A percentile compares a stretch with the other conserved stretches of the same genome.
Evolutionary conservation across 169 alveolate genomes (phyloP).

Genomic region (Plasmodium vivax): DNA sequence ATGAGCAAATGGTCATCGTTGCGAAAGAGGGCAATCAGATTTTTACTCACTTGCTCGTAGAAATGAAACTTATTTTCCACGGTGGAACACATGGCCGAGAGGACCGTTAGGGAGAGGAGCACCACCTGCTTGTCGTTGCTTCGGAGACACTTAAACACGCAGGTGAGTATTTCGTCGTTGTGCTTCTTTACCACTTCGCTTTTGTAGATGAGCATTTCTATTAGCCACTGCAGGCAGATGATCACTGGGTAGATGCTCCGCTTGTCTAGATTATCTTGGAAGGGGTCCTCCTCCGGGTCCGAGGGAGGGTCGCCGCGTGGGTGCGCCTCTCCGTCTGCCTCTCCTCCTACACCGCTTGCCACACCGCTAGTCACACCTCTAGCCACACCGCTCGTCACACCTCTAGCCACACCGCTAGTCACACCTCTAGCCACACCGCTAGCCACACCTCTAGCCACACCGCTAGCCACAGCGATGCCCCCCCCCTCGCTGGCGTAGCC

Average conservation of each 20-base stretch:
- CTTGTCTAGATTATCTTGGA: slow-evolving; percentile 41
- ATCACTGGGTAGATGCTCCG: slow-evolving; percentile 63
- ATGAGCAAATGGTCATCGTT: slow-evolving; percentile 49
- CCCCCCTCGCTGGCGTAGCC: neutral
- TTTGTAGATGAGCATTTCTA: slow-evolving; percentile 56
- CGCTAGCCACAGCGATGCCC: neutral
- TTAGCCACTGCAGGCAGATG: slow-evolving; percentile 63
- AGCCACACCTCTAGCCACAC: neutral
- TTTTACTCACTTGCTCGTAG: slow-evolving; percentile 43
- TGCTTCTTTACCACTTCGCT: slow-evolving; percentile 28
- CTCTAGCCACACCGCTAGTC: neutral
- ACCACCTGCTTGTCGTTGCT: slow-evolving; percentile 53
- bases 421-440: no score
- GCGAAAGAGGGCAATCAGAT: slow-evolving; percentile 18
- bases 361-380: no score
- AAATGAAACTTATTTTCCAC: slow-evolving; percentile 65
- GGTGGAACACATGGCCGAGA: slow-evolving; percentile 70
- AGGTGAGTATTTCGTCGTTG: slow-evolving; percentile 37
- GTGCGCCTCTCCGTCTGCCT: neutral
- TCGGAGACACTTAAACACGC: slow-evolving; percentile 51
- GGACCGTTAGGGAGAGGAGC: slow-evolving; percentile 47
- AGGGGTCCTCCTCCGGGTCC: slow-evolving; percentile 2
- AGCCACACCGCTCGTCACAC: no score
- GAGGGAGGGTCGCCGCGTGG: neutral
- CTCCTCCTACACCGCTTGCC: no score